Conservation (phyloP, 179 eudicot genomes). For the Dionaea muscipula region DNA sequence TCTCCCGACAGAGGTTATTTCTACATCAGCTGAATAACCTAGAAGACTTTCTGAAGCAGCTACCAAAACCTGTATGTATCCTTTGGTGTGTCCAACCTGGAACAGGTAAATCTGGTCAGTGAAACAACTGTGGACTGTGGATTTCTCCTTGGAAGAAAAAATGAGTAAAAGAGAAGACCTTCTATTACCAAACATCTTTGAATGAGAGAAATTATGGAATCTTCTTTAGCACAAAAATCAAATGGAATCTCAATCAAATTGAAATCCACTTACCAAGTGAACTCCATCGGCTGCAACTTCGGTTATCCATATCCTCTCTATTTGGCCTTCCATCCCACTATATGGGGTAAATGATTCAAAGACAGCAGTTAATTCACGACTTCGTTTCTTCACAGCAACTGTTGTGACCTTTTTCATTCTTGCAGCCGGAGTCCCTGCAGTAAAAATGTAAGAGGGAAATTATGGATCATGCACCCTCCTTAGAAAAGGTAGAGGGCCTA, state of each 20-base stretch:
- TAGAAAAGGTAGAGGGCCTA: too few relatives aligned
- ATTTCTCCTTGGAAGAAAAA: too few relatives aligned
- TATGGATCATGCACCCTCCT: too few relatives aligned
- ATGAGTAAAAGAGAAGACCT: too few relatives aligned
- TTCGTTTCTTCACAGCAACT: conserved; percentile 83
- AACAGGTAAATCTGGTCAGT: conserved; percentile 3
- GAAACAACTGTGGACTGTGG: neutral
- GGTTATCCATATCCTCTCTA: conserved; percentile 84
- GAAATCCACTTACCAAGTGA: conserved; percentile 86
- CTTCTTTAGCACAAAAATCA: neutral
- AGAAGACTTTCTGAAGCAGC: conserved; percentile 60
- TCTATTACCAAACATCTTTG: neutral
- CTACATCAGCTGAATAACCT: conserved; percentile 65
- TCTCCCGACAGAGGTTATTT: conserved; percentile 78
- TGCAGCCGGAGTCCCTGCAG: conserved; percentile 91
- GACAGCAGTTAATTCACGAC: conserved; percentile 81
- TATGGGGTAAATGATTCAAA: conserved; percentile 91
- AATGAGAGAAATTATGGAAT: neutral
- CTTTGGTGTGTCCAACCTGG: conserved; percentile 97
- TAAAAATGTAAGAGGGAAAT: neutral
- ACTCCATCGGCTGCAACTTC: conserved; percentile 81
- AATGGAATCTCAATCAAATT: too few relatives aligned
- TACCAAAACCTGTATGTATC: conserved; percentile 83
- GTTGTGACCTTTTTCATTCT: conserved; percentile 96
- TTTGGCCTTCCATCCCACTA: conserved; percentile 70